Conservation (phyloP, 176 grass and related monocot genomes). For the Neostapfia colusana region DNA sequence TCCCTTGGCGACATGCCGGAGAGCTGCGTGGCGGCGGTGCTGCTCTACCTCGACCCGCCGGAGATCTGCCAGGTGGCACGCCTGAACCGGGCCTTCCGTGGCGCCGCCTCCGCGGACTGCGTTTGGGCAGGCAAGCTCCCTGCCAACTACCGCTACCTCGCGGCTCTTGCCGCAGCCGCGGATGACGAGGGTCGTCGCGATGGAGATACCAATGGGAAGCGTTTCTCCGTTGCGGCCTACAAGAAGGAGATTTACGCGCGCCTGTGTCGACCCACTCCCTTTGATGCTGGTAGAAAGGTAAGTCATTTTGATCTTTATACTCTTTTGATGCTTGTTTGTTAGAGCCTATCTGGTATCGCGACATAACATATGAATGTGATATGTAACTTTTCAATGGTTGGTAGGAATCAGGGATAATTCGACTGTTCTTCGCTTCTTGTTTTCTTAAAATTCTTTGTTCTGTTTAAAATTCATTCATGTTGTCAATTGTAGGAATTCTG, state of each 20-base stretch:
- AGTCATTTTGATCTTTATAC: not conserved
- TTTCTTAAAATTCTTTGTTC: slow-evolving; percentile 31
- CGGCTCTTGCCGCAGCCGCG: slow-evolving; percentile 49
- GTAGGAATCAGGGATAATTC: not conserved
- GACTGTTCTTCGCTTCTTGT: not conserved
- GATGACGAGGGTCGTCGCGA: slow-evolving; percentile 40
- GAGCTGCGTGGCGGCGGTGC: slow-evolving; percentile 76
- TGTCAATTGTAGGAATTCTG: slow-evolving; percentile 73
- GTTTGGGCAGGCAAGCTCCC: slow-evolving; percentile 82
- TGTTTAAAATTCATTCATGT: slow-evolving; percentile 11
- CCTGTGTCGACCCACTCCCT: slow-evolving; percentile 64
- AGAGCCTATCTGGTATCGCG: not conserved
- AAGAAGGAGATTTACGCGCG: slow-evolving; percentile 83
- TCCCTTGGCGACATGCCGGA: slow-evolving; percentile 94
- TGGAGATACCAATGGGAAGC: slow-evolving; percentile 32
- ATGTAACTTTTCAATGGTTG: slow-evolving; percentile 13
- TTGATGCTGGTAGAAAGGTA: slow-evolving; percentile 73
- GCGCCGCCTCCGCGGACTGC: slow-evolving; percentile 73
- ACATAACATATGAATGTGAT: slow-evolving; percentile 4
- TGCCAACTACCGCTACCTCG: slow-evolving; percentile 70
- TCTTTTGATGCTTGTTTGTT: not conserved
- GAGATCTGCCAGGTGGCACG: slow-evolving; percentile 85
- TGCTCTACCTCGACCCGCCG: slow-evolving; percentile 76
- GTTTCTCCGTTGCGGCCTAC: slow-evolving; percentile 21
- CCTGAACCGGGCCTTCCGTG: slow-evolving; percentile 67